A percentile compares a stretch with the other conserved stretches of the same genome.
Evolutionary conservation across 108 stramenopile species (phyloP).

Genomic region (Cyclostephanos invisitatus): DNA sequence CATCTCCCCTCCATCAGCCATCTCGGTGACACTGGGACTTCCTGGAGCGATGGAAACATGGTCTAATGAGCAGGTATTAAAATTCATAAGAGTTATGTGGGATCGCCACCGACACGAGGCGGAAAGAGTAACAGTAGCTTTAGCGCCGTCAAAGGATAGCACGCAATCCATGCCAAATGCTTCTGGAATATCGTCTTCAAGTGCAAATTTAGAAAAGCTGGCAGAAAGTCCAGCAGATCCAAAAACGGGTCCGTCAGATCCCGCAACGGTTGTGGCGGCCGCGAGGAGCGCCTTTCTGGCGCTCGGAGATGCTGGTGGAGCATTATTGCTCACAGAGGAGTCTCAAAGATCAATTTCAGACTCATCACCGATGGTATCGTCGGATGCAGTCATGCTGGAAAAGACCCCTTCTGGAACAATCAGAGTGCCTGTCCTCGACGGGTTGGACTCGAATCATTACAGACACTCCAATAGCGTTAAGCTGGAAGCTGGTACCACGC

Average conservation of each 20-base stretch:
- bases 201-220: slow-evolving; percentile 11
- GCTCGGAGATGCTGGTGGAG: slow-evolving; percentile 62
- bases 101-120: slow-evolving; percentile 50
- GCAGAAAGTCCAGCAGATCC: slow-evolving; percentile 16
- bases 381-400: slow-evolving; percentile 74
- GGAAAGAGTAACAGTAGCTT: slow-evolving; percentile 18
- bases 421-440: slow-evolving; percentile 40
- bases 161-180: slow-evolving; percentile 12
- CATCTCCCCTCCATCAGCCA: slow-evolving; percentile 41
- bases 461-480: slow-evolving; percentile 1
- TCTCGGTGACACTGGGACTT: slow-evolving; percentile 74
- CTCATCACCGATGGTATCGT: slow-evolving; percentile 64
- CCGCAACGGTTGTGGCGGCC: slow-evolving; percentile 74
- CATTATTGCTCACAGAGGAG: slow-evolving; percentile 59
- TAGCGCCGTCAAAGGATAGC: slow-evolving; percentile 8
- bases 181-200: slow-evolving; percentile 1
- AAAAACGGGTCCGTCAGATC: slow-evolving; percentile 68
- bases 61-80: slow-evolving; percentile 79
- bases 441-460: slow-evolving; percentile 16
- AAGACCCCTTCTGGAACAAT: slow-evolving; percentile 63
- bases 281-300: slow-evolving; percentile 74
- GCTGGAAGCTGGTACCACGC: slow-evolving; percentile 19
- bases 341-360: slow-evolving; percentile 52
- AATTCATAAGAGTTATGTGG: slow-evolving; percentile 85
- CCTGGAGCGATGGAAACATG: slow-evolving; percentile 74